Percentiles rank a stretch among this genome's conserved stretches.
These are phyloP conservation scores for Acarospora socialis DNA, from an alignment of 2,329 filamentous ascomycete species.

Conservation along the genomic window DNA sequence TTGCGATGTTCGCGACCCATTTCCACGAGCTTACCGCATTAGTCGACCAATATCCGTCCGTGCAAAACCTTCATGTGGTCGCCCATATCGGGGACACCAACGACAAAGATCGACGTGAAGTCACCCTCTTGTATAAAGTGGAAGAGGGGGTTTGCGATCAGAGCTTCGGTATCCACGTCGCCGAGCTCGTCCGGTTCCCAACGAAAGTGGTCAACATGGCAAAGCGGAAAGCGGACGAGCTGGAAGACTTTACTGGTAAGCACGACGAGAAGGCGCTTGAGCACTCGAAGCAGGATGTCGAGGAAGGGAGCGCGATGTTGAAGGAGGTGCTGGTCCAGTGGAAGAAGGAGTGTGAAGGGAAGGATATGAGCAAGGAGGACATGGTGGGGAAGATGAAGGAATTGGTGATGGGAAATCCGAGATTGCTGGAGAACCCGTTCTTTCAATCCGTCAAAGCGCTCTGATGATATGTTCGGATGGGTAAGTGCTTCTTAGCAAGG, in stretches of 20 bases:
- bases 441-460: constrained; percentile 35
- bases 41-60: constrained; percentile 71
- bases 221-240: constrained; percentile 94
- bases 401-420: constrained; percentile 59
- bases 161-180: constrained; percentile 95
- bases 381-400: constrained; percentile 68
- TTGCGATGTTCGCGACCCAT: constrained; percentile 90
- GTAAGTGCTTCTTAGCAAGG: constrained; percentile 2
- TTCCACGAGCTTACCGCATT: constrained; percentile 95
- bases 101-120: constrained; percentile 54
- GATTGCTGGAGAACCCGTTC: constrained; percentile 42
- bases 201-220: constrained; percentile 98
- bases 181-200: constrained; percentile 89
- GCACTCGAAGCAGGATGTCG: constrained; percentile 73
- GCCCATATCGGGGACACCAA: constrained; percentile 59
- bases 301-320: constrained; percentile 70
- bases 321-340: constrained; percentile 73
- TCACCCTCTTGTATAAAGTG: constrained; percentile 93
- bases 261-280: constrained; percentile 45
- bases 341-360: constrained; percentile 60
- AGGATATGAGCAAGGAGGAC: constrained; percentile 53
- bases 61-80: constrained; percentile 87
- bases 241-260: constrained; percentile 85
- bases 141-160: constrained; percentile 93
- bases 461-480: constrained; percentile 16